Evolutionary conservation across 176 grass and related monocot genomes (phyloP).

Genomic region (Ensete ventricosum): DNA sequence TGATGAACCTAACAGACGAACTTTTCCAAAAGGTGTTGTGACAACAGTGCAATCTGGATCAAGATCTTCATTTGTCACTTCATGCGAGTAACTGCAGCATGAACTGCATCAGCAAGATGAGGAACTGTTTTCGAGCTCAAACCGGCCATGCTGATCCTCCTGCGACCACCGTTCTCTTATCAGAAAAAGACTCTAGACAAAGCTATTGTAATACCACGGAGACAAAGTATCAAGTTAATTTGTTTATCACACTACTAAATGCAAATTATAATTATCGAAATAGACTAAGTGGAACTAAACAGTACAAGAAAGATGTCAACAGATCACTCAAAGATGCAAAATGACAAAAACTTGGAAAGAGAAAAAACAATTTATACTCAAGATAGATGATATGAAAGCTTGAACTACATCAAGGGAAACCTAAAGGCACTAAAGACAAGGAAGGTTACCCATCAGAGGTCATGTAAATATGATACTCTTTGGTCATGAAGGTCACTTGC

Average conservation of each 20-base stretch:
- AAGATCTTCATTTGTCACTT: background rate
- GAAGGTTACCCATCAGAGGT: slow-evolving; percentile 88
- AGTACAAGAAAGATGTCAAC: background rate
- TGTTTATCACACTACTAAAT: too few species aligned
- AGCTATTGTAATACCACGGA: too few species aligned
- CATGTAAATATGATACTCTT: slow-evolving; percentile 96
- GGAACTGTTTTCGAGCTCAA: slow-evolving; percentile 48
- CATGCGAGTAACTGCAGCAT: slow-evolving; percentile 51
- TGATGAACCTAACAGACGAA: background rate
- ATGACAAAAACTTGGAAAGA: too few species aligned
- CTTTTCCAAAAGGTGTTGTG: background rate
- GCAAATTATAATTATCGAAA: too few species aligned
- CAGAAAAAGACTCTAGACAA: slow-evolving; percentile 1
- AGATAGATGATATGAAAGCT: background rate
- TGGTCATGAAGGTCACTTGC: slow-evolving; percentile 90
- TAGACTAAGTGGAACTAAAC: too few species aligned
- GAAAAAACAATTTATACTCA: too few species aligned
- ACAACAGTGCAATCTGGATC: background rate
- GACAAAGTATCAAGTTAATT: too few species aligned
- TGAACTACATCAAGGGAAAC: background rate
- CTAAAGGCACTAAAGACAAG: background rate
- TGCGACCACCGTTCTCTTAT: slow-evolving; percentile 27
- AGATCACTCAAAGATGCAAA: too few species aligned
- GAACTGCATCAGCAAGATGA: slow-evolving; percentile 78
- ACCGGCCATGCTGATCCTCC: slow-evolving; percentile 99